Evolutionary conservation across 192 early-diverging fungal species (phyloP).

Genomic region (Entomortierella lignicola): DNA sequence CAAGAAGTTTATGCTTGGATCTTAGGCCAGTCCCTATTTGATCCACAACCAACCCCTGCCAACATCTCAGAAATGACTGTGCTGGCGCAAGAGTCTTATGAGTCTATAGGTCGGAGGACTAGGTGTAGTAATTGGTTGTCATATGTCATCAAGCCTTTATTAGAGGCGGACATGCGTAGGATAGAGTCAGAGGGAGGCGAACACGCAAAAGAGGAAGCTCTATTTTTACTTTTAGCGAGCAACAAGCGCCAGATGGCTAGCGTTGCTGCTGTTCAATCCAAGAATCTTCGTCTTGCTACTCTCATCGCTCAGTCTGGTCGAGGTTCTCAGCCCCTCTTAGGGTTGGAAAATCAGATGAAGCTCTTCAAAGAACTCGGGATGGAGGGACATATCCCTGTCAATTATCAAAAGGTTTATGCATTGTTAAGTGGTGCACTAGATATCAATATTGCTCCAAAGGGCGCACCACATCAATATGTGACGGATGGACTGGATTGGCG

Average conservation of each 20-base stretch:
- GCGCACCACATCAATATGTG: slow-evolving; percentile 21
- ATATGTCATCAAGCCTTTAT: slow-evolving; percentile 57
- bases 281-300: slow-evolving; percentile 81
- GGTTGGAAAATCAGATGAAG: slow-evolving; percentile 56
- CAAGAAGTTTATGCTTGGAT: slow-evolving; percentile 52
- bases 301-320: slow-evolving; percentile 80
- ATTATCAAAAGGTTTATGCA: slow-evolving; percentile 63
- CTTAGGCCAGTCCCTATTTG: slow-evolving; percentile 38
- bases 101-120: slow-evolving; percentile 44
- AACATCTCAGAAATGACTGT: slow-evolving; percentile 17
- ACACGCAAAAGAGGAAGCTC: slow-evolving; percentile 39
- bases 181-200: slow-evolving; percentile 37
- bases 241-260: slow-evolving; percentile 75
- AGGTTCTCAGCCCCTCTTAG: slow-evolving; percentile 57
- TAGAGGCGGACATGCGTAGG: slow-evolving; percentile 16
- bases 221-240: slow-evolving; percentile 58
- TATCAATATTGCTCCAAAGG: slow-evolving; percentile 26
- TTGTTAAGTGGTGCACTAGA: slow-evolving; percentile 62
- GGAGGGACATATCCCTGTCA: slow-evolving; percentile 48
- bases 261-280: slow-evolving; percentile 67
- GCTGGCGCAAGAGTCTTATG: slow-evolving; percentile 25
- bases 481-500: slow-evolving; percentile 73
- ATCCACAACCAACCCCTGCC: slow-evolving; percentile 17
- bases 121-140: slow-evolving; percentile 73
- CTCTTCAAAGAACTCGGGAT: slow-evolving; percentile 40